These are phyloP conservation scores for Bromus sterilis DNA, from an alignment of 176 grass and related monocot genomes.

Conservation along the genomic window DNA sequence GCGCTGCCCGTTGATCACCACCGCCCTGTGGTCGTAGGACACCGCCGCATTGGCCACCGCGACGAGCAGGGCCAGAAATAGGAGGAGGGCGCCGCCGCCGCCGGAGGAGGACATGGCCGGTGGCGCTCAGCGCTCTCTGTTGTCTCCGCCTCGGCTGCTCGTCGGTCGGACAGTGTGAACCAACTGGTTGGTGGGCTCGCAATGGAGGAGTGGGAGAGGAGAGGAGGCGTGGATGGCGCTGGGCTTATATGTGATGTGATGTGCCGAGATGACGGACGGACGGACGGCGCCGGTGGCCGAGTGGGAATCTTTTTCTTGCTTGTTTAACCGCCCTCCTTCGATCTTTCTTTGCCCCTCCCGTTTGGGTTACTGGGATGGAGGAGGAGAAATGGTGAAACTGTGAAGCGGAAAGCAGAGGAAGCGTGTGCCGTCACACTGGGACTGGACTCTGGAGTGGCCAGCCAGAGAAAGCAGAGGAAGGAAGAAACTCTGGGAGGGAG, in stretches of 20 bases:
- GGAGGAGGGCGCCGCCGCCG: constrained; percentile 10
- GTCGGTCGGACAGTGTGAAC: background rate
- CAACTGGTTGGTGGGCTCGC: constrained; percentile 8
- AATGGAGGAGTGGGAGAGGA: constrained; percentile 1
- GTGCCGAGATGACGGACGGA: background rate
- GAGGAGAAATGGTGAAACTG: background rate
- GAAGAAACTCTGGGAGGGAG: background rate
- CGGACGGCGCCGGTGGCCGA: background rate
- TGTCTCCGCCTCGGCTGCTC: background rate
- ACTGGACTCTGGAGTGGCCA: background rate
- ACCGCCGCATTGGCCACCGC: constrained; percentile 48
- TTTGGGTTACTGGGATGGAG: background rate
- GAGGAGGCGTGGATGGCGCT: background rate
- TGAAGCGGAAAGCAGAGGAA: constrained; percentile 21
- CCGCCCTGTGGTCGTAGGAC: constrained; percentile 61
- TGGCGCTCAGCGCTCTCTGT: background rate
- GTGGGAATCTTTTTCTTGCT: background rate
- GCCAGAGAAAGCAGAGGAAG: background rate
- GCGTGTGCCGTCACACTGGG: background rate
- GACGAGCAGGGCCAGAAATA: background rate
- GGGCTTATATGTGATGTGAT: constrained; percentile 39
- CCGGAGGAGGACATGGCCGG: constrained; percentile 30
- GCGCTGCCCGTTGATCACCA: constrained; percentile 61
- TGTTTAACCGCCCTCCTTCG: background rate
- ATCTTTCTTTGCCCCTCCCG: constrained; percentile 16